These are phyloP conservation scores for Moesziomyces globuligerus DNA, from an alignment of 1,284 basidiomycete species.

Conservation along the genomic window DNA sequence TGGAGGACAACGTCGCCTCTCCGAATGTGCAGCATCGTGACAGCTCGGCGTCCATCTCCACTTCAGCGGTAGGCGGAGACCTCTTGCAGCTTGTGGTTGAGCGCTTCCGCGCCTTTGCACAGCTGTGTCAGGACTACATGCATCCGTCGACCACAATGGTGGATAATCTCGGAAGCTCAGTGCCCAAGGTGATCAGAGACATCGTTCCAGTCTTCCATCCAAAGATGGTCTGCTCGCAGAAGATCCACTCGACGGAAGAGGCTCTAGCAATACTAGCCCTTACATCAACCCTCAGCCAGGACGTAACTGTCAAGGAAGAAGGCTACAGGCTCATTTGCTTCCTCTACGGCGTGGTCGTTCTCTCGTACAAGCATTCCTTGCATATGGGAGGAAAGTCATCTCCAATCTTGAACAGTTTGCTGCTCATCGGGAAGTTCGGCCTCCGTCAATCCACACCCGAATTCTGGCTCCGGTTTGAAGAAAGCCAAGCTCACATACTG, in stretches of 20 bases:
- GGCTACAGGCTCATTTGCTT: slow-evolving; percentile 28
- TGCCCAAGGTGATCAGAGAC: slow-evolving; percentile 16
- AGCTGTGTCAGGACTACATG: slow-evolving; percentile 31
- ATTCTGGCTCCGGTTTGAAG: slow-evolving; percentile 26
- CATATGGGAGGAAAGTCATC: slow-evolving; percentile 20
- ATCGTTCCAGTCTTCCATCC: slow-evolving; percentile 33
- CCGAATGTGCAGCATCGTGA: slow-evolving; percentile 12
- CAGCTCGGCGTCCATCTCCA: slow-evolving; percentile 13
- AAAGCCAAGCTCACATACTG: slow-evolving; percentile 26
- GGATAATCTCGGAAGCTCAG: slow-evolving; percentile 10
- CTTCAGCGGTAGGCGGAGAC: slow-evolving; percentile 26
- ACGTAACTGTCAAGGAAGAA: slow-evolving; percentile 17
- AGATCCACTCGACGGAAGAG: slow-evolving; percentile 29
- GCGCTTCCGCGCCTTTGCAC: slow-evolving; percentile 31
- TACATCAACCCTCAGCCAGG: slow-evolving; percentile 17
- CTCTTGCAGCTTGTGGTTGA: slow-evolving; percentile 31
- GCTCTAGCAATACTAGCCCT: slow-evolving; percentile 24
- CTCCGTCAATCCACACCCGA: slow-evolving; percentile 25
- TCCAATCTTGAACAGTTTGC: slow-evolving; percentile 30
- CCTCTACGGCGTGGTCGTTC: slow-evolving; percentile 30
- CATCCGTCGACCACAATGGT: slow-evolving; percentile 30
- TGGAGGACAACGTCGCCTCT: slow-evolving; percentile 17
- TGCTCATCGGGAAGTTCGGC: slow-evolving; percentile 24
- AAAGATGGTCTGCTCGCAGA: slow-evolving; percentile 29
- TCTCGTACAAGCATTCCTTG: slow-evolving; percentile 32